A percentile compares a stretch with the other conserved stretches of the same genome.
Evolutionary conservation across 345 rosid genomes (phyloP).

Genomic region (Lenwebbia sp.): DNA sequence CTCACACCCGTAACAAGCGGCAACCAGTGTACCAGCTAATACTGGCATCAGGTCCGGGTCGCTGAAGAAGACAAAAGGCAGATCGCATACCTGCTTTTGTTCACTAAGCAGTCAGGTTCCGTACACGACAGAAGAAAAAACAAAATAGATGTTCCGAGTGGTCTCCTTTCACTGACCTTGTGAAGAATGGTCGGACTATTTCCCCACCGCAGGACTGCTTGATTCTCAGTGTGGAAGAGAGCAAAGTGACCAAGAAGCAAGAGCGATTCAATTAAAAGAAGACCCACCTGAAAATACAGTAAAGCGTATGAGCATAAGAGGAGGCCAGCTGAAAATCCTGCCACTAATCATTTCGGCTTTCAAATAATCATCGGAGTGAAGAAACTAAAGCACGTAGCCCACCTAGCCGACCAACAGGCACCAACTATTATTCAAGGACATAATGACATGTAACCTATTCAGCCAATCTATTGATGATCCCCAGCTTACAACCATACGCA

Average conservation of each 20-base stretch:
- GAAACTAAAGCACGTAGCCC: not conserved
- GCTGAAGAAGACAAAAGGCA: slow-evolving; percentile 67
- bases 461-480: not conserved
- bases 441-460: not conserved
- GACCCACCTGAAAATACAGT: slow-evolving; percentile 31
- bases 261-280: slow-evolving; percentile 56
- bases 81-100: slow-evolving; percentile 59
- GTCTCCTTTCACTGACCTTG: slow-evolving; percentile 34
- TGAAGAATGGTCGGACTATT: slow-evolving; percentile 75
- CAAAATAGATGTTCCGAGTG: not conserved
- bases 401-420: not conserved
- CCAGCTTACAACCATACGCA: not conserved
- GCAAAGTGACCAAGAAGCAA: slow-evolving; percentile 61
- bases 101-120: not conserved
- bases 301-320: not conserved
- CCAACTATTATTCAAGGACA: not conserved
- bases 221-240: slow-evolving; percentile 59
- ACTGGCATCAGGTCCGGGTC: slow-evolving; percentile 63
- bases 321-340: not conserved
- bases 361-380: not conserved
- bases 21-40: slow-evolving; percentile 49
- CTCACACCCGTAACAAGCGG: slow-evolving; percentile 61
- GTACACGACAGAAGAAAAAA: not conserved
- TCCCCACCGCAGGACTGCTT: slow-evolving; percentile 78
- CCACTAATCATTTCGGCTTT: not conserved